These are phyloP conservation scores for Telfairia occidentalis DNA, from an alignment of 331 rosid species.

Conservation along the genomic window DNA sequence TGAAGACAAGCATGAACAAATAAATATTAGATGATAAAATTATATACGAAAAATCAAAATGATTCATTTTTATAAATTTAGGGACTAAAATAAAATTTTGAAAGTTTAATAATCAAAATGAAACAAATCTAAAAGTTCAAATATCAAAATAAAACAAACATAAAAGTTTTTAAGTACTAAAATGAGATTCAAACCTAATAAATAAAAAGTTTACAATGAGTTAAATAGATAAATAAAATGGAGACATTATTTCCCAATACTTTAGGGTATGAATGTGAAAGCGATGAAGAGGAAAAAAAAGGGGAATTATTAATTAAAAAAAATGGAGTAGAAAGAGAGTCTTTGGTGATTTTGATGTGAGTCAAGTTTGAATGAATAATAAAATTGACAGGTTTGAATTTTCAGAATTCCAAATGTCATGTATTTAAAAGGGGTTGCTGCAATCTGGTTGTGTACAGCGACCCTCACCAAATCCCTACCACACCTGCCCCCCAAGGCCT, in stretches of 20 bases:
- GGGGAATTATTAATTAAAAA: no score
- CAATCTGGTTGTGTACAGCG: background rate
- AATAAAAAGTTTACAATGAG: no score
- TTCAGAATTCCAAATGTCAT: background rate
- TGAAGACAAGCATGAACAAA: no score
- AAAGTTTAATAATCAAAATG: no score
- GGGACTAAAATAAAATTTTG: no score
- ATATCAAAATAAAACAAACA: no score
- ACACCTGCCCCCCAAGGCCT: background rate
- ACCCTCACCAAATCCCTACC: background rate
- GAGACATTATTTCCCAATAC: background rate
- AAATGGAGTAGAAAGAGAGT: background rate
- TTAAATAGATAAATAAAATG: background rate
- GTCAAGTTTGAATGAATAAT: slow-evolving; percentile 1
- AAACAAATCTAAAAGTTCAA: no score
- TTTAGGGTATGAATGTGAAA: background rate
- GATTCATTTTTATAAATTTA: no score
- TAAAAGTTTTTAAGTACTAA: no score
- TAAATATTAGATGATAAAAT: no score
- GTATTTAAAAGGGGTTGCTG: background rate
- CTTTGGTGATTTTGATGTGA: slow-evolving; percentile 2
- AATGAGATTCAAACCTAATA: no score
- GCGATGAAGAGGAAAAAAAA: background rate
- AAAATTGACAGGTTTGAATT: slow-evolving; percentile 5
- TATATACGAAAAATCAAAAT: no score